Evolutionary conservation across 2,329 filamentous ascomycete species (phyloP), one percentile per base, ranked within the genome.

Genomic region (Thelonectria rubi): DNA sequence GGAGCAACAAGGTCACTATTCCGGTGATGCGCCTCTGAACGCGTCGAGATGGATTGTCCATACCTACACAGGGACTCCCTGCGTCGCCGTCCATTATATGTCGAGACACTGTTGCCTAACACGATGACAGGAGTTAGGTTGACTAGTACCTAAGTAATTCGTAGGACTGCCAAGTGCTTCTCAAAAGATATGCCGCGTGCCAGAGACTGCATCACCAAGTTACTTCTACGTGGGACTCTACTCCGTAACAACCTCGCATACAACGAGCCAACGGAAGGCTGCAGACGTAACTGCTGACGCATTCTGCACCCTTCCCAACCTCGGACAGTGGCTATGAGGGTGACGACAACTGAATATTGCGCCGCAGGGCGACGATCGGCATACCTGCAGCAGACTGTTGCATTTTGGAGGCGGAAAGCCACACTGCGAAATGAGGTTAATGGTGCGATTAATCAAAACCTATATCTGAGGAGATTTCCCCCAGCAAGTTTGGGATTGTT

Each of bases 221-320:
- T n/a, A 10, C 26, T 30, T 30, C 26, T 30, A n/a, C 20, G 24
- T 26, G 21, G 34, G 39, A 49, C 49, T 40, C 42, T 46, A 30
- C 48, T 45, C 21, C 37, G 30, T n/a, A 32, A n/a, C 47, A 52
- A 40, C 52, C 47, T 55, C 42, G 42, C 30, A 39, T 30, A 30
- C 40, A 52, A 60, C 42, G 43, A 42, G 48, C 15, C 34, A 47
- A 5, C 21, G 34, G 5, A 42, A 57, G 47, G 48, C 34, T 57
- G 53, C n/a, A 18, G 47, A 56, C 53, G 58, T 52, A 61, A 52
- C 17, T 40, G 58, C 48, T 61, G 53, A 61, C 53, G 58, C 53
- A 57, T 53, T 12, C 11, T 30, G 39, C 58, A 61, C 42, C 53
- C 53, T 24, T 53, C 42, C n/a, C 48, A 18, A 12, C 15, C 8